Percentiles rank a stretch among this genome's conserved stretches.
Evolutionary conservation across 805 yeast species (phyloP).

Genomic region (Saturnispora besseyi): DNA sequence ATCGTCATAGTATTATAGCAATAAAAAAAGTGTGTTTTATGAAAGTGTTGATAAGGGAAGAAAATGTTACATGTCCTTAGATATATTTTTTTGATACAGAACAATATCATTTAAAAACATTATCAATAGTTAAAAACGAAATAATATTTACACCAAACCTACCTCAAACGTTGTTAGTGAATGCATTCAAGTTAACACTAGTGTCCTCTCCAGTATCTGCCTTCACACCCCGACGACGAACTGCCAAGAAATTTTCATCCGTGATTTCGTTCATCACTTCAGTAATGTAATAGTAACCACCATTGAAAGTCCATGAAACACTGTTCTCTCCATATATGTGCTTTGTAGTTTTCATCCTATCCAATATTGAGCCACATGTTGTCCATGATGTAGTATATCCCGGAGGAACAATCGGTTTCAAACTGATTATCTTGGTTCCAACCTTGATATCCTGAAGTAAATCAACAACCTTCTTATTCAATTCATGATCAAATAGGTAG

Average conservation of each 20-base stretch:
- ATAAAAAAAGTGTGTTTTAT: background rate
- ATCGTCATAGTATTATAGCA: constrained; percentile 1
- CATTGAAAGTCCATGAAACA: constrained; percentile 88
- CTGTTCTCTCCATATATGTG: constrained; percentile 57
- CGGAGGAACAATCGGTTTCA: constrained; percentile 71
- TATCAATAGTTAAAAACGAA: too few species aligned
- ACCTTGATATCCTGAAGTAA: constrained; percentile 54
- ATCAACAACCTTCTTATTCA: constrained; percentile 57
- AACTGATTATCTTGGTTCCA: constrained; percentile 72
- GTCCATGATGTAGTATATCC: constrained; percentile 55
- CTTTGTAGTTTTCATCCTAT: constrained; percentile 53
- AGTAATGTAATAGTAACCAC: constrained; percentile 69
- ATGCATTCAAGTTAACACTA: constrained; percentile 23
- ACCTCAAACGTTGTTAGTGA: constrained; percentile 25
- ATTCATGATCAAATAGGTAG: constrained; percentile 68
- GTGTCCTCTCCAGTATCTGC: constrained; percentile 13
- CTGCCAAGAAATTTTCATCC: constrained; percentile 26
- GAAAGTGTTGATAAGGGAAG: background rate
- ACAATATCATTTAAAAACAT: too few species aligned
- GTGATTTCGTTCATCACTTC: constrained; percentile 41
- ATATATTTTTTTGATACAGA: background rate
- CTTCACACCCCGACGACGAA: constrained; percentile 18
- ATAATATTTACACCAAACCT: background rate
- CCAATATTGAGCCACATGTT: constrained; percentile 48
- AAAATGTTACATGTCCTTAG: background rate